Percentiles rank a stretch among this genome's conserved stretches.
Conservation (phyloP, 148 eudicot species). For the Rhododendron henanense region DNA sequence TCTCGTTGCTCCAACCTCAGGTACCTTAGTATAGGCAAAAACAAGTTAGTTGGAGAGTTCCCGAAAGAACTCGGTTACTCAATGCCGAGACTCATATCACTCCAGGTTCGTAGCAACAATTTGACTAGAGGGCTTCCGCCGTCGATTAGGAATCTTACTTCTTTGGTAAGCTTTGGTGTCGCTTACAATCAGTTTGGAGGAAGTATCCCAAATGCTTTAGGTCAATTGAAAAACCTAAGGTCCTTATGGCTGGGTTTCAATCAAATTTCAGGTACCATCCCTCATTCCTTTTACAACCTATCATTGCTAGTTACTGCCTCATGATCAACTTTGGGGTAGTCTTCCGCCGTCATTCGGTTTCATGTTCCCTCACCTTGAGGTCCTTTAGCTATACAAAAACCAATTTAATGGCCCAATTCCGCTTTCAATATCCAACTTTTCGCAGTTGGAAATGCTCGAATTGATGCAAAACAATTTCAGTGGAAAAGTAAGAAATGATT, state of each 20-base stretch:
- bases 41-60: background rate
- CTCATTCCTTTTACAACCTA: background rate
- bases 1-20: background rate
- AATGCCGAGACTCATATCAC: background rate
- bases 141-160: background rate
- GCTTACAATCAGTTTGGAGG: background rate
- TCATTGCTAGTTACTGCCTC: too few relatives aligned
- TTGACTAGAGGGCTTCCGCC: background rate
- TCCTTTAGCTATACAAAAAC: background rate
- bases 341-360: background rate
- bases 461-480: background rate
- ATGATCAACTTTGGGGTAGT: too few relatives aligned
- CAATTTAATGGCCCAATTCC: background rate
- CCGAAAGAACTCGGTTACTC: background rate
- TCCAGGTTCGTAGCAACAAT: too few relatives aligned
- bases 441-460: background rate
- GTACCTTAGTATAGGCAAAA: background rate
- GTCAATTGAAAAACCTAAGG: background rate
- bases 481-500: conserved; percentile 4
- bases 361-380: background rate
- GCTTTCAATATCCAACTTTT: conserved; percentile 3
- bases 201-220: background rate
- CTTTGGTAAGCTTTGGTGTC: background rate
- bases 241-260: background rate
- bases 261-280: background rate